phyloP scores from a whole-genome alignment of 2,329 filamentous ascomycete genomes.

The Curvularia sp. region DNA sequence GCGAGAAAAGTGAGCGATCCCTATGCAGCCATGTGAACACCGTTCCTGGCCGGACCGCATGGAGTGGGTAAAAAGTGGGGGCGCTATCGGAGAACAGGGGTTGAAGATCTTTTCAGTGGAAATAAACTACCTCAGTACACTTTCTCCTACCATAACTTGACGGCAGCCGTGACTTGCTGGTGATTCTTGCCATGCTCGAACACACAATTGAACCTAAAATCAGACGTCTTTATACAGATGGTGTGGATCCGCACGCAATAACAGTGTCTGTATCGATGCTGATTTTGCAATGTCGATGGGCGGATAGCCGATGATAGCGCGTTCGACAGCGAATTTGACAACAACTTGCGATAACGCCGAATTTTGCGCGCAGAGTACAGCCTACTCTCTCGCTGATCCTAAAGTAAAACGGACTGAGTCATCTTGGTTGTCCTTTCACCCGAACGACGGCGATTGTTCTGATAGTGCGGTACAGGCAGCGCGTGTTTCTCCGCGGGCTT shows the following conservation, averaged over 20 bases:
- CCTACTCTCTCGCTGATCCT: neutral
- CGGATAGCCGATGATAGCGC: neutral
- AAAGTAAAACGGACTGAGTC: neutral
- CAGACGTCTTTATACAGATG: neutral
- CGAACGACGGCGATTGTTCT: neutral
- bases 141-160: neutral
- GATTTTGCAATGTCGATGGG: neutral
- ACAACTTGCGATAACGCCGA: neutral
- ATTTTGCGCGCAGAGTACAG: neutral
- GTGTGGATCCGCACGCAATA: neutral
- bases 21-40: conserved; percentile 11
- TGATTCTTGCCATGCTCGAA: neutral
- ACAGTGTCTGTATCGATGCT: too few relatives aligned
- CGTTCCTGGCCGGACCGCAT: conserved; percentile 23
- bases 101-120: conserved; percentile 23
- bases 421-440: neutral
- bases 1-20: conserved; percentile 12
- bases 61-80: conserved; percentile 25
- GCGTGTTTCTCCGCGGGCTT: conserved; percentile 30
- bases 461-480: neutral
- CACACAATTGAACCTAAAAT: neutral
- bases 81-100: conserved; percentile 5
- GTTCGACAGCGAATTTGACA: neutral
- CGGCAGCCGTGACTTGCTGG: neutral
- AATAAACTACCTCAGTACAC: conserved; percentile 21